Base-by-base conservation (phyloP, 2,329 filamentous ascomycete genomes). In the Cladophialophora immunda region DNA sequence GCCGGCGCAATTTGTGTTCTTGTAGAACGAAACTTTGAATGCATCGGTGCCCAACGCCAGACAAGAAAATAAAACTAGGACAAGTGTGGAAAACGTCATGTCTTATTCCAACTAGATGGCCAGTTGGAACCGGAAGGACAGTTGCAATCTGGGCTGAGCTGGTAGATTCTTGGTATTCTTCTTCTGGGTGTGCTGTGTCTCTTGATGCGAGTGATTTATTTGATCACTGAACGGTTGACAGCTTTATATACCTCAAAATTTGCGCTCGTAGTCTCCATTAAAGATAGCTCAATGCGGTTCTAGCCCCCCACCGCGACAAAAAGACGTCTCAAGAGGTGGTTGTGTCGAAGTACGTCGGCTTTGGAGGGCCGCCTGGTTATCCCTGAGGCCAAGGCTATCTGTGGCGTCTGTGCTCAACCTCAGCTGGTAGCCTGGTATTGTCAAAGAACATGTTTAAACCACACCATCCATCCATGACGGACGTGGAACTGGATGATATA, bases 1-100 rank as follows among this genome's bases (percentile, higher is more conserved):
- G 9, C 30, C 53, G 3, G 53, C 53, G 53, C 53, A 56, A 34
- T 56, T 56, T 32, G 53, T 34, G 53, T 56, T 56, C 53, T 56
- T 56, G 53, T 56, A 56, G 29, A 56, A 56, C 11, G 53, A 56
- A 56, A 56, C 36, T 11, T 34, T 56, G 30, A 56, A 56, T 32
- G 53, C 53, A 17, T 56, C 27, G 25, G n/a, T n/a, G n/a, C n/a
- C n/a, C n/a, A n/a, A n/a, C n/a, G n/a, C n/a, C n/a, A n/a, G n/a
- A n/a, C n/a, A n/a, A 29, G 19, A 27, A 27, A 55, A 9, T 25
- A 55, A 27, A 29, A 27, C 52, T 29, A 55, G 52, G 27, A 29
- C 19, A 55, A 17, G 15, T 27, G 27, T 25, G 27, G 52, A 55
- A 27, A 55, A 55, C 19, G 52, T 30, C 52, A 55, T 55, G 52